Evolutionary conservation across 768 basidiomycete species (phyloP).

Genomic region (Naganishia onofrii): DNA sequence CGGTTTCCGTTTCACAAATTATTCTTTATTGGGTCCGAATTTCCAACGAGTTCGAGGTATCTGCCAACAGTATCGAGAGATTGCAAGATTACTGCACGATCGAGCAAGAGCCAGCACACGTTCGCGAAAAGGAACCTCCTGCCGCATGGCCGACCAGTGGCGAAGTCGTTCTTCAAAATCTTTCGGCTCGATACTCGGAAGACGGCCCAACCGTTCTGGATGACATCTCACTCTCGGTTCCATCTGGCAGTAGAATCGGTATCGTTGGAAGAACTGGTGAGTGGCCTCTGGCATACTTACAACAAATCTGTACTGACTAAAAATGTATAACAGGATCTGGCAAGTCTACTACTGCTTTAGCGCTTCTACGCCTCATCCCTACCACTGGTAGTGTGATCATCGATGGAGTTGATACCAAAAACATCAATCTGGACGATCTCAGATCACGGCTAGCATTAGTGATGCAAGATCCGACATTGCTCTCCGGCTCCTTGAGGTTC

Average conservation of each 20-base stretch:
- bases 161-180: conserved; percentile 57
- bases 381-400: conserved; percentile 62
- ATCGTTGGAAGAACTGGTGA: conserved; percentile 64
- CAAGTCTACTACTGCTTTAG: conserved; percentile 56
- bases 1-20: conserved; percentile 46
- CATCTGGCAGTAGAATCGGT: conserved; percentile 63
- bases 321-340: conserved; percentile 57
- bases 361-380: conserved; percentile 61
- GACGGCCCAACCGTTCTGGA: conserved; percentile 64
- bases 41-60: conserved; percentile 51
- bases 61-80: conserved; percentile 55
- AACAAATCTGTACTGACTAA: background rate
- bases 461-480: conserved; percentile 61
- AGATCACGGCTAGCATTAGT: conserved; percentile 65
- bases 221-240: conserved; percentile 63
- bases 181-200: conserved; percentile 60
- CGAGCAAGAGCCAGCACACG: conserved; percentile 59
- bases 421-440: conserved; percentile 61
- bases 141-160: conserved; percentile 67
- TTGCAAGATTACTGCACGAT: conserved; percentile 61
- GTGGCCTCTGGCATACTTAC: background rate
- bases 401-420: conserved; percentile 58
- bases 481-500: conserved; percentile 61
- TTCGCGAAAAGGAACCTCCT: conserved; percentile 57
- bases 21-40: conserved; percentile 50